These are phyloP conservation scores for Syncephalastrum monosporum DNA, from an alignment of 371 early-diverging fungal genomes.

Conservation along the genomic window DNA sequence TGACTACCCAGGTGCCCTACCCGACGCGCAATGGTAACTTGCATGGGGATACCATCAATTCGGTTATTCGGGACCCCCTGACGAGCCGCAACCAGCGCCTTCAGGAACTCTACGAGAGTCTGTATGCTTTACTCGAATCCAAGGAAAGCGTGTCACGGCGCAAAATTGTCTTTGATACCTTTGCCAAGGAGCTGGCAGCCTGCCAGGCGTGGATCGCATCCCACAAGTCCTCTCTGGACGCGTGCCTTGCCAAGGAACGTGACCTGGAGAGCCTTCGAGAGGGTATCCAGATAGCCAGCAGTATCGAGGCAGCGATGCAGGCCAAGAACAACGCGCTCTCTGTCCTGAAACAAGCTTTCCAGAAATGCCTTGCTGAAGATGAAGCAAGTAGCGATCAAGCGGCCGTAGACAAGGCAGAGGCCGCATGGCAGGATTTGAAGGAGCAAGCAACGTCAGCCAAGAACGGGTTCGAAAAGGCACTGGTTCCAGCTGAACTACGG, in stretches of 20 bases:
- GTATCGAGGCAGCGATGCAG: constrained; percentile 30
- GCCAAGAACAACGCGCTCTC: constrained; percentile 22
- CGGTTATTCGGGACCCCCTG: constrained; percentile 36
- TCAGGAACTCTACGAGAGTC: constrained; percentile 25
- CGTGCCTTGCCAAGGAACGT: not conserved
- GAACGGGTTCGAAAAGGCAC: constrained; percentile 2
- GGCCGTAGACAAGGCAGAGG: constrained; percentile 4
- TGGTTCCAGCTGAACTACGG: constrained; percentile 19
- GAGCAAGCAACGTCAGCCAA: not conserved
- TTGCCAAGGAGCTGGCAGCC: constrained; percentile 25
- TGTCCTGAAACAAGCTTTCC: constrained; percentile 18
- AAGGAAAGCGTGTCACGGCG: constrained; percentile 43
- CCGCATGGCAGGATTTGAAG: constrained; percentile 6
- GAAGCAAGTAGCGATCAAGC: constrained; percentile 17
- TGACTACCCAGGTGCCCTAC: constrained; percentile 29
- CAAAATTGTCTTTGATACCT: constrained; percentile 26
- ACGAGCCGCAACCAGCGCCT: constrained; percentile 25
- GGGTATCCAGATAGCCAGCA: constrained; percentile 25
- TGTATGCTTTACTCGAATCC: constrained; percentile 33
- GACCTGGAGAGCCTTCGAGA: constrained; percentile 24
- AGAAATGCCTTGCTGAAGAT: constrained; percentile 28
- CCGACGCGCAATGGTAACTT: constrained; percentile 29
- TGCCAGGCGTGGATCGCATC: constrained; percentile 36
- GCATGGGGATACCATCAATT: constrained; percentile 38
- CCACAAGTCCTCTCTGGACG: not conserved